A percentile compares a stretch with the other conserved stretches of the same genome.
Conservation (phyloP, 2,329 filamentous ascomycete genomes). For the Penicillium sp. region DNA sequence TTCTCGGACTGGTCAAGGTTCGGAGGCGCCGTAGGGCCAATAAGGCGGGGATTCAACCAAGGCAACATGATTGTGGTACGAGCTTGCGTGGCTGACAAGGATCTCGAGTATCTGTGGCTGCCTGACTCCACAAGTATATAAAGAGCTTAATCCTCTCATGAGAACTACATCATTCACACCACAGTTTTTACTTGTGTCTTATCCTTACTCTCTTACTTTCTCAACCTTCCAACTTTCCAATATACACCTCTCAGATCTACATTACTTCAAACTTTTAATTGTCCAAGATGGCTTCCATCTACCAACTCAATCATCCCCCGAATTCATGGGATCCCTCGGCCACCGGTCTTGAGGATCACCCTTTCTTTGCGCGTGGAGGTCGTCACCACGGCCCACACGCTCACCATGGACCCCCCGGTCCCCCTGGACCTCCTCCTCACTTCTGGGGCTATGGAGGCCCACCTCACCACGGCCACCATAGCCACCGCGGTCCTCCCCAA, state of each 20-base stretch:
- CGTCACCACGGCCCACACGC: conserved; percentile 19
- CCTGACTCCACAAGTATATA: neutral
- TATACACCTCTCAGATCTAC: neutral
- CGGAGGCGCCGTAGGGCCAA: neutral
- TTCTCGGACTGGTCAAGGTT: neutral
- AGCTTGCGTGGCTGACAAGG: neutral
- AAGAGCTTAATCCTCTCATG: neutral
- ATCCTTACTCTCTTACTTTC: neutral
- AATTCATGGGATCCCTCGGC: conserved; percentile 57
- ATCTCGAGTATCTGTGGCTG: neutral
- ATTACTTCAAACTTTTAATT: neutral
- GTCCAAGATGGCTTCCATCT: conserved; percentile 53
- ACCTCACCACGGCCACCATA: neutral
- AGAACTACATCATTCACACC: neutral
- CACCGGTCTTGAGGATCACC: conserved; percentile 48
- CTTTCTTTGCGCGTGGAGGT: conserved; percentile 44
- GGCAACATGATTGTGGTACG: conserved; percentile 16
- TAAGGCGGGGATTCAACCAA: conserved; percentile 10
- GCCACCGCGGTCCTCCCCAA: neutral
- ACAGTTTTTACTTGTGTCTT: neutral
- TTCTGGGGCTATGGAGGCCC: conserved; percentile 14
- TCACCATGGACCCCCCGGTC: conserved; percentile 16
- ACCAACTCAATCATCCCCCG: conserved; percentile 52
- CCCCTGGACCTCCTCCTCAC: conserved; percentile 5
- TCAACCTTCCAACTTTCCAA: neutral